These are phyloP conservation scores for Thalia dealbata DNA, from an alignment of 176 grass and related monocot species.

Conservation along the genomic window DNA sequence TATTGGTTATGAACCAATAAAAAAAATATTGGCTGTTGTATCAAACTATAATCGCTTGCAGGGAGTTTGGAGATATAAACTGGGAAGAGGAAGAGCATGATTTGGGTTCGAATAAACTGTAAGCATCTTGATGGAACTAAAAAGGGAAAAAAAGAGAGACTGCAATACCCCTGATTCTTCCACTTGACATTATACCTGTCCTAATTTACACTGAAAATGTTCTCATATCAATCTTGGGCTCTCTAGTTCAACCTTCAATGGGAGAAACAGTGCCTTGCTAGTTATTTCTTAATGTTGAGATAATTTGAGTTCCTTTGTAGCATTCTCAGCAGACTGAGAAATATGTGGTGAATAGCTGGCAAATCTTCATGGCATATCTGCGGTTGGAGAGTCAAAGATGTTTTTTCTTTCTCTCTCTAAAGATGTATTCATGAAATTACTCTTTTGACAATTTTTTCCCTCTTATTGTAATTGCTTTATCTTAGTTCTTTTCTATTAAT, in stretches of 20 bases:
- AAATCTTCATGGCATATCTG: background rate
- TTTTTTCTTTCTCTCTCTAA: background rate
- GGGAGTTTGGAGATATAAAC: background rate
- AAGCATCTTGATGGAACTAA: no score
- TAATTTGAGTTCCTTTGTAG: no score
- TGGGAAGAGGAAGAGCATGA: no score
- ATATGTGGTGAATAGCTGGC: background rate
- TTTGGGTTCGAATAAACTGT: background rate
- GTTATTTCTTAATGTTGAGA: no score
- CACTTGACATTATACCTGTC: no score
- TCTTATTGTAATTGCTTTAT: background rate
- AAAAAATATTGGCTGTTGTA: background rate
- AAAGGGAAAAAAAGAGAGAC: no score
- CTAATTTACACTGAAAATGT: no score
- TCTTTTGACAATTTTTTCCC: background rate
- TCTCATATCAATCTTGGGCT: no score
- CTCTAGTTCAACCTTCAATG: no score
- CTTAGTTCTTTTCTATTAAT: background rate
- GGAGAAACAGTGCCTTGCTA: no score
- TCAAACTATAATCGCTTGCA: background rate
- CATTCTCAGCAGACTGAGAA: background rate
- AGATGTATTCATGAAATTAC: background rate
- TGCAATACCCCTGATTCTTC: no score
- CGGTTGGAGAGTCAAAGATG: background rate
- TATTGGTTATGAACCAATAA: background rate